Base-by-base conservation (phyloP, 2,329 filamentous ascomycete genomes). In the Apiospora pterosperma region DNA sequence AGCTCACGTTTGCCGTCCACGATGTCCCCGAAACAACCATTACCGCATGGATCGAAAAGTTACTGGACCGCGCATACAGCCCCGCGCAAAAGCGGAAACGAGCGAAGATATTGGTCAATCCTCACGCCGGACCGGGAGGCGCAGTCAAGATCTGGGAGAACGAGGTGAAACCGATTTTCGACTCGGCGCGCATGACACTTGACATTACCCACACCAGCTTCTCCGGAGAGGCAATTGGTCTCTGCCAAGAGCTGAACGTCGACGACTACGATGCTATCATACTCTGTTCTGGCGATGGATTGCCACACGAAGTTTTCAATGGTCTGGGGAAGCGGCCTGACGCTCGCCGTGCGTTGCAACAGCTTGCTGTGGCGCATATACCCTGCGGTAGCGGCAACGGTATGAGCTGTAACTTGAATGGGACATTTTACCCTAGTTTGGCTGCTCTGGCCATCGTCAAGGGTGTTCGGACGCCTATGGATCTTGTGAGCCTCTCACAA, bases 341-440 rank as follows among this genome's bases (percentile, higher is more conserved):
- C 77, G 93, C 93, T 23, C 82, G 84, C 36, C 85, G 85, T 63
- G 96, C 95, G 0, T 79, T 99, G 66, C 80, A 83, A 25, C 91
- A 90, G 72, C 80, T 98, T 16, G 92, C 96, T 0, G 88, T 99
- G 2, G 90, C 89, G 25, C 92, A 97, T 73, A 84, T 99, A 39
- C 96, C 96, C 1, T 97, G 94, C 74, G 96, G 96, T 16, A 96
- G 92, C 61, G 96, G 96, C 6, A 99, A 99, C 76, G 96, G 92
- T 25, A 91, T 98, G 88, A 92, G 92, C 67, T 90, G 91, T 80
- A 98, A 97, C 76, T 80, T 96, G 59, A 93, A 92, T 69, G 96
- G 95, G 5, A 94, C 93, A 0, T 85, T 90, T 68, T 88, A 86
- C 68, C 85, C 91, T 10, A 91, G 88, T 66, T 76, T 92, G 58